Percentiles rank a stretch among this genome's conserved stretches.
Evolutionary conservation across 176 grass and related monocot genomes (phyloP).

Genomic region (Tillandsia fasciculata): DNA sequence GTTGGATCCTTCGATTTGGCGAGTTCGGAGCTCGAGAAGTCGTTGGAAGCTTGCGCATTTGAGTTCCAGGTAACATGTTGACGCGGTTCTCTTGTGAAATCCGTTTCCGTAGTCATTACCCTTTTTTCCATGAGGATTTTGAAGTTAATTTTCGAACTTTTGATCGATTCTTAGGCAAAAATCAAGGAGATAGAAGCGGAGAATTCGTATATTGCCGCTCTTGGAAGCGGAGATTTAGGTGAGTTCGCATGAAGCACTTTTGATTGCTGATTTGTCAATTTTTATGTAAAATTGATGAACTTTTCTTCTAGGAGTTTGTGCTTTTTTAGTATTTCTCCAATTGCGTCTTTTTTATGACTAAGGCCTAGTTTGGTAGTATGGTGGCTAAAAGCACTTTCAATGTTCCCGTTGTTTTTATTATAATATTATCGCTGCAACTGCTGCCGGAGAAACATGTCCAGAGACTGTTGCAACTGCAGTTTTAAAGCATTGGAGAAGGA

Average conservation of each 20-base stretch:
- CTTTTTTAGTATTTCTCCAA: neutral
- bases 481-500: too few relatives aligned
- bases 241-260: constrained; percentile 6
- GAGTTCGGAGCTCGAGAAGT: constrained; percentile 13
- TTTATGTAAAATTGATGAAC: neutral
- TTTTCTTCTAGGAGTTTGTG: neutral
- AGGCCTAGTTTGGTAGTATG: neutral
- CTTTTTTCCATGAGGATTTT: neutral
- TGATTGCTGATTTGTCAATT: neutral
- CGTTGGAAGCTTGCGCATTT: constrained; percentile 12
- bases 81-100: neutral
- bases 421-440: too few relatives aligned
- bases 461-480: too few relatives aligned
- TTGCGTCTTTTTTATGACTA: neutral
- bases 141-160: constrained; percentile 10
- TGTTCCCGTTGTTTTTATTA: too few relatives aligned
- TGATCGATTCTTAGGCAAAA: constrained; percentile 19
- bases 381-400: too few relatives aligned
- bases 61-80: constrained; percentile 31
- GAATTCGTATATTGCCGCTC: constrained; percentile 9
- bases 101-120: neutral
- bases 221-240: constrained; percentile 29
- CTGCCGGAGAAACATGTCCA: too few relatives aligned
- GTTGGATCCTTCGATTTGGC: constrained; percentile 8
- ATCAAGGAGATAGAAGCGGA: constrained; percentile 23